Evolutionary conservation across 495 filamentous ascomycete genomes (phyloP).

Genomic region (Massariosphaeria phaeospora): DNA sequence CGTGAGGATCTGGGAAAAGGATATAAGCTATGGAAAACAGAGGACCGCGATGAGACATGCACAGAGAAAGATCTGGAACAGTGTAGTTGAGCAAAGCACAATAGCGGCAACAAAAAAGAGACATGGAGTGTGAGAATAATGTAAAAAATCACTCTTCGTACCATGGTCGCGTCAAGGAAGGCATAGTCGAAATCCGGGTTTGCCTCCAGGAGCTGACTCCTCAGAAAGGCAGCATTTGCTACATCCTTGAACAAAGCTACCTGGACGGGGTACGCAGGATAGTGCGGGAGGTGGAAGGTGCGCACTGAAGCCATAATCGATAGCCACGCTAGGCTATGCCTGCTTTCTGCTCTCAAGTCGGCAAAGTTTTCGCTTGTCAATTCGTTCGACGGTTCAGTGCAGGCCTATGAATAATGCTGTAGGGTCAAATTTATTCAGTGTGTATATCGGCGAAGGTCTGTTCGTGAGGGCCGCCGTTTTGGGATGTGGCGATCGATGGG

Average conservation of each 20-base stretch:
- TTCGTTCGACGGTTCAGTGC: no score
- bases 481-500: background rate
- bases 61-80: background rate
- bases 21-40: background rate
- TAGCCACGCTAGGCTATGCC: no score
- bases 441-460: background rate
- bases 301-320: constrained; percentile 27
- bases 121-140: background rate
- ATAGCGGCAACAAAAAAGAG: background rate
- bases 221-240: constrained; percentile 68
- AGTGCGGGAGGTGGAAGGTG: constrained; percentile 63
- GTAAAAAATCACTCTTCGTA: constrained; percentile 36
- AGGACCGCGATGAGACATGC: constrained; percentile 1
- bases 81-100: background rate
- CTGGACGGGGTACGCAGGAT: constrained; percentile 62
- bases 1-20: constrained; percentile 53
- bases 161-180: constrained; percentile 75
- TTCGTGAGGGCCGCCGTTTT: background rate
- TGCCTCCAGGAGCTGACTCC: constrained; percentile 71
- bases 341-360: no score
- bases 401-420: no score
- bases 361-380: no score
- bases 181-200: constrained; percentile 88
- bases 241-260: constrained; percentile 70
- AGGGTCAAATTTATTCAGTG: no score